phyloP scores from a whole-genome alignment of 345 rosid genomes.

The Clausena lansium region DNA sequence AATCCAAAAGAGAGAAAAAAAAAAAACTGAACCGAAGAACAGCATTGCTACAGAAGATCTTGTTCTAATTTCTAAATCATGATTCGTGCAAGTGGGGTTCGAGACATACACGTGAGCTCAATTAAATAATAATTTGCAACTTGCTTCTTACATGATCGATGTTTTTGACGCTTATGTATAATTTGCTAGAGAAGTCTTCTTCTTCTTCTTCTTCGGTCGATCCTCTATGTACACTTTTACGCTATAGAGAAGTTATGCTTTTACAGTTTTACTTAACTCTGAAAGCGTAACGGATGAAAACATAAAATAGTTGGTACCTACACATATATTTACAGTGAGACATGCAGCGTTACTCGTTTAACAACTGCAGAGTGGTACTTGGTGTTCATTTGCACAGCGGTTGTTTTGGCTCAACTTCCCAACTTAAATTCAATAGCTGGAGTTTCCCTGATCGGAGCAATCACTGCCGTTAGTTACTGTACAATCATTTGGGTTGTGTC shows the following conservation, averaged over 20 bases:
- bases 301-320: too few species aligned
- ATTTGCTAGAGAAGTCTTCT: too few species aligned
- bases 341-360: conserved; percentile 26
- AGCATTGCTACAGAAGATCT: background rate
- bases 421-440: conserved; percentile 65
- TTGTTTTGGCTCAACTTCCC: conserved; percentile 55
- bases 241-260: too few species aligned
- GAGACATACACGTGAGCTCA: background rate
- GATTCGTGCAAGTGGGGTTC: background rate
- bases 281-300: too few species aligned
- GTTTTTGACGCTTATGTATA: too few species aligned
- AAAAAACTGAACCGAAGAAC: too few species aligned
- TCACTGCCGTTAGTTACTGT: conserved; percentile 56
- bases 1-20: too few species aligned
- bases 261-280: too few species aligned
- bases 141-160: background rate
- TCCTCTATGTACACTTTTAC: too few species aligned
- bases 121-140: background rate
- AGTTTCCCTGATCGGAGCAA: conserved; percentile 54
- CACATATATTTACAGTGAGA: conserved; percentile 26
- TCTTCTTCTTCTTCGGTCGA: too few species aligned
- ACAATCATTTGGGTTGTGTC: conserved; percentile 47
- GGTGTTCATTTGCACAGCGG: conserved; percentile 44
- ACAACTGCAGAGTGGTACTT: conserved; percentile 44
- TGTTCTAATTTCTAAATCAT: background rate